phyloP scores from a whole-genome alignment of 2,329 filamentous ascomycete genomes.

The Elsinoe ampelina region DNA sequence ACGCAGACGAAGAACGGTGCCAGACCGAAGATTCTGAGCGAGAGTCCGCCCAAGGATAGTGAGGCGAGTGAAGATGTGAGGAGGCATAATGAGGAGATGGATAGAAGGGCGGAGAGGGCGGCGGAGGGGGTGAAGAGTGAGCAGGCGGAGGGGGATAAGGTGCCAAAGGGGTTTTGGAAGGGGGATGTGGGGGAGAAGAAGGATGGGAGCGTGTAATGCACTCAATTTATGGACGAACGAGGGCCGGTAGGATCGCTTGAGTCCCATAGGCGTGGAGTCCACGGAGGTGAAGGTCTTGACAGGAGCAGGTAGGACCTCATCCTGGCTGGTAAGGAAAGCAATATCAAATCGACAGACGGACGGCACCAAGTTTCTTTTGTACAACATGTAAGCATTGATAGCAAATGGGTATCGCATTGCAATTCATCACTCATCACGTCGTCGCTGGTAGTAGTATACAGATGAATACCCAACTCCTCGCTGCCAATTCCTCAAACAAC shows the following conservation, averaged over 20 bases:
- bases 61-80: slow-evolving; percentile 29
- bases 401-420: not conserved
- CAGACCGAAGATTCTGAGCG: slow-evolving; percentile 36
- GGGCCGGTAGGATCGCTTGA: no score
- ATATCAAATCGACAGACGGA: slow-evolving; percentile 8
- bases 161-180: slow-evolving; percentile 32
- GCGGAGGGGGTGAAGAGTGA: slow-evolving; percentile 23
- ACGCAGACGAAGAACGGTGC: slow-evolving; percentile 26
- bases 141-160: slow-evolving; percentile 34
- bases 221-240: no score
- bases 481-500: not conserved
- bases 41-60: slow-evolving; percentile 26
- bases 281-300: no score
- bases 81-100: slow-evolving; percentile 38
- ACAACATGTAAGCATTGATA: not conserved
- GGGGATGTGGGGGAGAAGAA: slow-evolving; percentile 27
- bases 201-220: slow-evolving; percentile 1
- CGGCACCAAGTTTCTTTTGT: not conserved
- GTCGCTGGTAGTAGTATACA: not conserved
- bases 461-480: slow-evolving; percentile 1
- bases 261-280: no score
- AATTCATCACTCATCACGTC: slow-evolving; percentile 5
- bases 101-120: slow-evolving; percentile 33
- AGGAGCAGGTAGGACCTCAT: not conserved
- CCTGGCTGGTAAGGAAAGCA: not conserved